Conservation (phyloP, 2,329 filamentous ascomycete species). For the Hypoxylon sp. region DNA sequence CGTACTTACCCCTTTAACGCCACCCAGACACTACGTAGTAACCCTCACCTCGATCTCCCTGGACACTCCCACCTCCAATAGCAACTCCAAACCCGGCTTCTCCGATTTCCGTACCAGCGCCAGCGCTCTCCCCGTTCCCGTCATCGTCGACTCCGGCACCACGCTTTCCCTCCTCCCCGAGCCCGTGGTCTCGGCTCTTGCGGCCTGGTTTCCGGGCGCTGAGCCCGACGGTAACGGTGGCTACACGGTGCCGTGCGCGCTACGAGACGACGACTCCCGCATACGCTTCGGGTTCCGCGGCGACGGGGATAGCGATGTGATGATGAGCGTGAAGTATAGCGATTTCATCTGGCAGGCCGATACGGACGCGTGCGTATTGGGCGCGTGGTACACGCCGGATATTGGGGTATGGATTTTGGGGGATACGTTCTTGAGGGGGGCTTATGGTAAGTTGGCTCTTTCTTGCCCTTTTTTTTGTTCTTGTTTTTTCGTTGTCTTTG, state of each 20-base stretch:
- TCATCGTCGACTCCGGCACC: constrained; percentile 66
- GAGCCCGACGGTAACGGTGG: constrained; percentile 56
- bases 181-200: constrained; percentile 57
- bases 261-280: constrained; percentile 53
- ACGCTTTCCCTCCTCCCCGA: constrained; percentile 62
- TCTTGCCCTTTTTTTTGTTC: background rate
- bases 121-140: constrained; percentile 52
- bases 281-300: constrained; percentile 61
- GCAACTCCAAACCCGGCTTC: background rate
- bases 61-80: constrained; percentile 29
- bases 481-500: background rate
- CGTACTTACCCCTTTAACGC: background rate
- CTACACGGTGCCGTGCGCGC: constrained; percentile 59
- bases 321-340: constrained; percentile 45
- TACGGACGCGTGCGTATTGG: constrained; percentile 44
- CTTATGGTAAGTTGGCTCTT: constrained; percentile 46
- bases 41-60: constrained; percentile 43
- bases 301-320: constrained; percentile 50
- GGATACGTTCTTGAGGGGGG: constrained; percentile 50
- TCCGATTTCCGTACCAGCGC: constrained; percentile 4
- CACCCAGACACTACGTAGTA: constrained; percentile 49
- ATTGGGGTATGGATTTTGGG: constrained; percentile 48
- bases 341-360: constrained; percentile 51
- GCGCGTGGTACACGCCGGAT: constrained; percentile 42
- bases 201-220: constrained; percentile 57